A percentile compares a stretch with the other conserved stretches of the same genome.
Conservation (phyloP, 2,329 filamentous ascomycete genomes). For the Nakataea oryzae region DNA sequence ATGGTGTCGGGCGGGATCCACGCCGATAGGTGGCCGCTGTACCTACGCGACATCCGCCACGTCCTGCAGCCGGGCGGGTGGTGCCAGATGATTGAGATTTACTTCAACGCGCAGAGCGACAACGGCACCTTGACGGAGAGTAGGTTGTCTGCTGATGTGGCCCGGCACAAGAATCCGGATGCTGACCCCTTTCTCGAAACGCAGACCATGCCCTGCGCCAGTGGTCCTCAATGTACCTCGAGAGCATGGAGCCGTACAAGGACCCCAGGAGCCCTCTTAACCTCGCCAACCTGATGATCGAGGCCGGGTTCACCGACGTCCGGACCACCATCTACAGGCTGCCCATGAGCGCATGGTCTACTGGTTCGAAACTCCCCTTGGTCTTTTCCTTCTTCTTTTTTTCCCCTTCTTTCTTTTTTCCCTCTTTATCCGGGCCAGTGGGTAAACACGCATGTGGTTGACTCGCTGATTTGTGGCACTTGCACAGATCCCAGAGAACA, state of each 20-base stretch:
- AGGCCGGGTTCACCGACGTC: constrained; percentile 57
- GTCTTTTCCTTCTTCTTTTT: background rate
- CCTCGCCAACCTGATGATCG: constrained; percentile 45
- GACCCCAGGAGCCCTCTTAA: constrained; percentile 55
- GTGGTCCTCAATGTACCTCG: constrained; percentile 58
- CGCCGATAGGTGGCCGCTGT: constrained; percentile 59
- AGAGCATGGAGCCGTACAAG: constrained; percentile 51
- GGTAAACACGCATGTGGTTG: too few relatives aligned
- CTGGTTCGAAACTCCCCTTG: constrained; percentile 33
- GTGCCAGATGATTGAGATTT: constrained; percentile 82
- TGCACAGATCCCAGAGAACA: constrained; percentile 36
- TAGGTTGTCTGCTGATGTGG: constrained; percentile 17
- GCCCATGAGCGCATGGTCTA: constrained; percentile 61
- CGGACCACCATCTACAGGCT: constrained; percentile 55
- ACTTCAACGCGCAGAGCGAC: constrained; percentile 76
- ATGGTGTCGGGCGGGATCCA: constrained; percentile 64
- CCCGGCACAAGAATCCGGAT: constrained; percentile 1
- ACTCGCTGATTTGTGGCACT: background rate
- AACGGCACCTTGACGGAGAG: constrained; percentile 65
- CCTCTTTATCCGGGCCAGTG: too few relatives aligned
- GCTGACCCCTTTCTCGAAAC: constrained; percentile 5
- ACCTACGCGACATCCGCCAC: constrained; percentile 64
- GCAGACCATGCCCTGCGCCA: constrained; percentile 52
- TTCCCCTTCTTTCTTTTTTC: background rate
- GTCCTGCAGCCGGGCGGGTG: constrained; percentile 69